These are phyloP conservation scores for Obelidium mucronatum DNA, from an alignment of 192 early-diverging fungal genomes.

Conservation along the genomic window DNA sequence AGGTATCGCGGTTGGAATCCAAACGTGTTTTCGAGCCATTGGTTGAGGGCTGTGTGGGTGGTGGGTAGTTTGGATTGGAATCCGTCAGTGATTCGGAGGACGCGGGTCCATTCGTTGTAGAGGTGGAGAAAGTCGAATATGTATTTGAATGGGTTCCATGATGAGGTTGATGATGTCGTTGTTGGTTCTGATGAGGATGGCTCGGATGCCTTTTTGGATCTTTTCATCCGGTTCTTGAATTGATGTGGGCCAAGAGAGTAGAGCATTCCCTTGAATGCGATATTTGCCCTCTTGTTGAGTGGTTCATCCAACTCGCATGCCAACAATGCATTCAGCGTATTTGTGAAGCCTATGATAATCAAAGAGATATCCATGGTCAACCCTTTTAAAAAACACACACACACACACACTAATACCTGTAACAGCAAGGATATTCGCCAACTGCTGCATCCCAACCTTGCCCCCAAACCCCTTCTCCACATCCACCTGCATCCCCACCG, in stretches of 20 bases:
- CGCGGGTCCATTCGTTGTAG: background rate
- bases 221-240: background rate
- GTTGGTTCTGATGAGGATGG: no score
- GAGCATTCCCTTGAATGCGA: background rate
- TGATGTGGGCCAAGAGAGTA: conserved; percentile 2
- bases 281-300: background rate
- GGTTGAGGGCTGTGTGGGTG: background rate
- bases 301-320: background rate
- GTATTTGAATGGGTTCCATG: no score
- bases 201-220: no score
- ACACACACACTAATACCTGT: background rate
- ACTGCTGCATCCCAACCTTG: background rate
- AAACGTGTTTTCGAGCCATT: background rate
- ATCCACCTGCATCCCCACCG: background rate
- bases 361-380: background rate
- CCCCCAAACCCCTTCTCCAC: background rate
- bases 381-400: no score
- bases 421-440: background rate
- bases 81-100: background rate
- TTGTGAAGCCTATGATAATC: background rate
- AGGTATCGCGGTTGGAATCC: background rate
- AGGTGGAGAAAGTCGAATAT: background rate
- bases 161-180: no score
- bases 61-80: background rate
- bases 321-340: conserved; percentile 3